A percentile compares a stretch with the other conserved stretches of the same genome.
Conservation (phyloP, 176 grass and related monocot species). For the Aegilops sharonensis region DNA sequence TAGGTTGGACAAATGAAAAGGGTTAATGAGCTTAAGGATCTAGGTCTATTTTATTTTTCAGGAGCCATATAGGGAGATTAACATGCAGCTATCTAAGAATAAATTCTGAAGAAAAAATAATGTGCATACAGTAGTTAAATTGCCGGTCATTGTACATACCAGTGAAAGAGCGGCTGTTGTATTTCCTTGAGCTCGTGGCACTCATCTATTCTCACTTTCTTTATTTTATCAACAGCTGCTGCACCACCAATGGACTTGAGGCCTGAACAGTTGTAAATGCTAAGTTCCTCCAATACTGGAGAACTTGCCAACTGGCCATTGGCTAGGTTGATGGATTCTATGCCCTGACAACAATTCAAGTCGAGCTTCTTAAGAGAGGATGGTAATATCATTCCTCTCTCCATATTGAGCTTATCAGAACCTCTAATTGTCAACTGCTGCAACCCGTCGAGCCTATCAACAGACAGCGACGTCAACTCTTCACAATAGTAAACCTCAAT, state of each 20-base stretch:
- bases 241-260: not conserved
- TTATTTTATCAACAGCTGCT: not conserved
- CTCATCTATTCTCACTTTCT: fast-evolving
- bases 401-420: too few species aligned
- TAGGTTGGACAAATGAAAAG: not conserved
- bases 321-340: too few species aligned
- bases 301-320: too few species aligned
- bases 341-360: too few species aligned
- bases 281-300: too few species aligned
- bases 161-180: not conserved
- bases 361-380: too few species aligned
- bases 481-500: too few species aligned
- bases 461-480: too few species aligned
- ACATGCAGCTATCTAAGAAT: not conserved
- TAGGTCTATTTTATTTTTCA: not conserved
- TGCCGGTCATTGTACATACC: too few species aligned
- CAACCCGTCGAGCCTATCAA: too few species aligned
- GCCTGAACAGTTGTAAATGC: fast-evolving
- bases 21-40: not conserved
- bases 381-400: too few species aligned
- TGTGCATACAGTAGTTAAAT: not conserved
- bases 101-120: not conserved
- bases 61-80: not conserved
- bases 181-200: not conserved
- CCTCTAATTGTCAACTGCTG: too few species aligned